These are phyloP conservation scores for Candolleomyces aberdarensis DNA, from an alignment of 768 basidiomycete genomes.

Conservation along the genomic window DNA sequence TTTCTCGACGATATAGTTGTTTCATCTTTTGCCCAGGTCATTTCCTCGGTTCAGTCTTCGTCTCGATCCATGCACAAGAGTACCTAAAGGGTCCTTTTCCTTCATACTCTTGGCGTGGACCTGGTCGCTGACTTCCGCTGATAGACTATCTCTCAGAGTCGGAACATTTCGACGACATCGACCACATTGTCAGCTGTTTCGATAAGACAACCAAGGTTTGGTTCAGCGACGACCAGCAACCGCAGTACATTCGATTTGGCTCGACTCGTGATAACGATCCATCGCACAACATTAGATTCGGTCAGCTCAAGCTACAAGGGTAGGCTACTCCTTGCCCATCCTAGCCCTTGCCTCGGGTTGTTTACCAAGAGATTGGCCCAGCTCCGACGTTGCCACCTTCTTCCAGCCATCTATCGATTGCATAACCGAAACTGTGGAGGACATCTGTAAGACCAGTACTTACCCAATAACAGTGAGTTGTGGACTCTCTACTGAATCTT, in stretches of 20 bases:
- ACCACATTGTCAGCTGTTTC: slow-evolving; percentile 40
- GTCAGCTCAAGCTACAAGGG: slow-evolving; percentile 43
- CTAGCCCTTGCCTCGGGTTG: too few species aligned
- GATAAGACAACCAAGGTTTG: slow-evolving; percentile 46
- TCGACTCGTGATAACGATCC: slow-evolving; percentile 37
- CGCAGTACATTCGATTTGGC: slow-evolving; percentile 48
- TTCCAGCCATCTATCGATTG: slow-evolving; percentile 26
- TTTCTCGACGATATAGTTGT: neutral
- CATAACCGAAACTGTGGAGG: slow-evolving; percentile 17
- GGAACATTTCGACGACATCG: slow-evolving; percentile 36
- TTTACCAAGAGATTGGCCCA: neutral
- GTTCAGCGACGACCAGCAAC: slow-evolving; percentile 37
- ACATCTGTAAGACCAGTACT: slow-evolving; percentile 10
- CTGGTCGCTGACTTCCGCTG: neutral
- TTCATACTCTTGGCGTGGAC: too few species aligned
- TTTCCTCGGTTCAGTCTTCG: slow-evolving; percentile 43
- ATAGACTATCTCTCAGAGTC: slow-evolving; percentile 37
- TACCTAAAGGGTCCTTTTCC: slow-evolving; percentile 29
- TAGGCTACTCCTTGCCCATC: slow-evolving; percentile 10
- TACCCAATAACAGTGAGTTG: slow-evolving; percentile 14
- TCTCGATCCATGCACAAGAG: slow-evolving; percentile 33
- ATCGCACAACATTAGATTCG: slow-evolving; percentile 37
- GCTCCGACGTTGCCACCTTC: slow-evolving; percentile 21
- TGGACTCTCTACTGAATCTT: neutral
- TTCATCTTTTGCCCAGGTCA: slow-evolving; percentile 25